Evolutionary conservation across 805 yeast species (phyloP).

Genomic region (Zygosaccharomyces gambellarensis): DNA sequence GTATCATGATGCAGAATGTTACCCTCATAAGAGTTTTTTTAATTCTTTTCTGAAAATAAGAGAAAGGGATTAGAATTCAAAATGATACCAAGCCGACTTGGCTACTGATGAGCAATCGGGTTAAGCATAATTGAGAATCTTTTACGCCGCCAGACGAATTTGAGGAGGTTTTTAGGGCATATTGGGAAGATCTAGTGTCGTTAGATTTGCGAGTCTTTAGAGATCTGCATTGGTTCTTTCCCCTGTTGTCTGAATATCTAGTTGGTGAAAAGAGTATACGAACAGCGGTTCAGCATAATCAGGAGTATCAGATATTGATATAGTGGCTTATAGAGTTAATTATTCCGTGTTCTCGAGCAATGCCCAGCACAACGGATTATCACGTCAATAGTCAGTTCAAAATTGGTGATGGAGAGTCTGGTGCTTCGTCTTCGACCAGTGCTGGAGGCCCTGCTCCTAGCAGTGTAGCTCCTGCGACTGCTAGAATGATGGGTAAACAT

Average conservation of each 20-base stretch:
- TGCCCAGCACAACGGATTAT: conserved; percentile 28
- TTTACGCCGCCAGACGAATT: conserved; percentile 1
- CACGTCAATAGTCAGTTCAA: conserved; percentile 29
- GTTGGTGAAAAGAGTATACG: not conserved
- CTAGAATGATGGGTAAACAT: conserved; percentile 32
- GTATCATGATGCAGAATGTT: not conserved
- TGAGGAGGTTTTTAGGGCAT: conserved; percentile 1
- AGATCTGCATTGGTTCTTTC: not conserved
- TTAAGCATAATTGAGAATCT: not conserved
- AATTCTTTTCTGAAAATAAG: not conserved
- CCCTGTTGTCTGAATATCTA: not conserved
- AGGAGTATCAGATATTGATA: not conserved
- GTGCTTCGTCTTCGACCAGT: conserved; percentile 3
- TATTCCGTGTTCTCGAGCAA: not conserved
- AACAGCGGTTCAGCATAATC: not conserved
- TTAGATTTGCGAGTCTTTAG: not conserved
- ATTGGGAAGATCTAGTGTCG: conserved; percentile 1
- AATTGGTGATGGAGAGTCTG: conserved; percentile 24
- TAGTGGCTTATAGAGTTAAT: not conserved
- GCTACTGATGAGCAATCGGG: not conserved
- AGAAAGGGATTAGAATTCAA: conserved; percentile 3
- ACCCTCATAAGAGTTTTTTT: not conserved
- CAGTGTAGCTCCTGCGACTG: conserved; percentile 33
- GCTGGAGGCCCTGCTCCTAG: conserved; percentile 8
- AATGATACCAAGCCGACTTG: not conserved